A percentile compares a stretch with the other conserved stretches of the same genome.
Evolutionary conservation across 768 basidiomycete species (phyloP).

Genomic region (Trametes meyenii): DNA sequence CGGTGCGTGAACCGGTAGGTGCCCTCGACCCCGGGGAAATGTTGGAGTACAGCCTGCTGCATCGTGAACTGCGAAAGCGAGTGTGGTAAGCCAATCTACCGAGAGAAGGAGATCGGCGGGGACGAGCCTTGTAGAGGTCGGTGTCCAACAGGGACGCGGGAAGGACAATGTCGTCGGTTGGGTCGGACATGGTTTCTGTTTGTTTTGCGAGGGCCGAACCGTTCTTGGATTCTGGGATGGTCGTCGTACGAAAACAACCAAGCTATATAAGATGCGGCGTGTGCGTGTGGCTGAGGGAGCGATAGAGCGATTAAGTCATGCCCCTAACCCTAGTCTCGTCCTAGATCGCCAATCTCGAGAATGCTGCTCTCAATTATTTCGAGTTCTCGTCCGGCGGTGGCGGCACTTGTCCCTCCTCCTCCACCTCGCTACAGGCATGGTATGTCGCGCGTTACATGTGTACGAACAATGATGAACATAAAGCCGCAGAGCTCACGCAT

Average conservation of each 20-base stretch:
- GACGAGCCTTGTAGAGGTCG: constrained; percentile 85
- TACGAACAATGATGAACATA: not conserved
- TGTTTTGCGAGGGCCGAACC: too few relatives aligned
- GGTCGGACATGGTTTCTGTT: not conserved
- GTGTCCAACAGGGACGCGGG: constrained; percentile 80
- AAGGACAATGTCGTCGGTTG: constrained; percentile 13
- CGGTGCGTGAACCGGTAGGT: constrained; percentile 85
- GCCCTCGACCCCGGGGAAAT: constrained; percentile 72
- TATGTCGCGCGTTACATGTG: not conserved
- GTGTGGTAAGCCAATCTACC: not conserved
- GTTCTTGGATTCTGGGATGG: not conserved
- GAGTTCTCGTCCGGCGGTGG: not conserved
- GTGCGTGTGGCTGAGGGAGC: too few relatives aligned
- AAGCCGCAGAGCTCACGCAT: constrained; percentile 49
- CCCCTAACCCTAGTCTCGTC: constrained; percentile 5
- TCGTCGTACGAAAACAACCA: not conserved
- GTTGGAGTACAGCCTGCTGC: constrained; percentile 87
- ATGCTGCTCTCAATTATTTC: too few relatives aligned
- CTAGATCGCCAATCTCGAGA: too few relatives aligned
- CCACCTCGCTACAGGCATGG: constrained; percentile 6
- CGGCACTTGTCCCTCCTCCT: not conserved
- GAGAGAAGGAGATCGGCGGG: constrained; percentile 6
- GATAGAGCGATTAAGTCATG: constrained; percentile 6
- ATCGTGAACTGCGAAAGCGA: constrained; percentile 70
- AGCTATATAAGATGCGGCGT: not conserved